Evolutionary conservation across 306 rosid species (phyloP).

Genomic region (Cicer cuneatum): DNA sequence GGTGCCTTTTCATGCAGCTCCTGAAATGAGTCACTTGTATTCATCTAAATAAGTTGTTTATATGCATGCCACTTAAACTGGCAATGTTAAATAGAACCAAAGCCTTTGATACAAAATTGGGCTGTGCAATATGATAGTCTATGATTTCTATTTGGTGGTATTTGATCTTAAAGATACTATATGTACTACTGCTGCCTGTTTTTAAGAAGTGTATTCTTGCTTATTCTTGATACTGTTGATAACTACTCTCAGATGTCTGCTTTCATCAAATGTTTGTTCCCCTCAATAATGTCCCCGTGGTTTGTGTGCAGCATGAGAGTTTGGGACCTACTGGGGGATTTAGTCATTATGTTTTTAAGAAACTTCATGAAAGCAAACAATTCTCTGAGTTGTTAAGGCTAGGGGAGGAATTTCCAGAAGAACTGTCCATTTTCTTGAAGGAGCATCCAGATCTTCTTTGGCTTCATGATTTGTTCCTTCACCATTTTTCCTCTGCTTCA

Average conservation of each 20-base stretch:
- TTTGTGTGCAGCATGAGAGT: conserved; percentile 84
- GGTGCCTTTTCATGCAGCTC: not conserved
- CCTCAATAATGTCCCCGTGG: conserved; percentile 39
- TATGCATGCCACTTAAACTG: not conserved
- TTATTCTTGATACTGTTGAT: conserved; percentile 21
- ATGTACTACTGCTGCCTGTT: conserved; percentile 28
- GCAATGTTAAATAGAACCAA: conserved; percentile 30
- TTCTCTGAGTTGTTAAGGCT: conserved; percentile 86
- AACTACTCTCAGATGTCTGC: conserved; percentile 24
- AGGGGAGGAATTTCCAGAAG: conserved; percentile 95
- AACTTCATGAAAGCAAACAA: conserved; percentile 73
- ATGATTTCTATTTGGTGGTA: conserved; percentile 13
- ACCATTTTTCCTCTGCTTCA: conserved; percentile 84
- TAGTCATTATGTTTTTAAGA: conserved; percentile 78
- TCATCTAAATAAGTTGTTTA: conserved; percentile 27
- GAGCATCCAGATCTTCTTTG: conserved; percentile 86
- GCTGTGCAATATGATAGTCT: not conserved
- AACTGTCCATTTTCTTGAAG: conserved; percentile 75
- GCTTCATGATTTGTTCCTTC: conserved; percentile 94
- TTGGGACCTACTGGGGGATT: conserved; percentile 94
- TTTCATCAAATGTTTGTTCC: conserved; percentile 30
- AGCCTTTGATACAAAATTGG: conserved; percentile 22
- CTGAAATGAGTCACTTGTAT: conserved; percentile 30
- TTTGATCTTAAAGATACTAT: conserved; percentile 22
- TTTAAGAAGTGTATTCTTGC: conserved; percentile 17